phyloP scores from a whole-genome alignment of 1,284 basidiomycete genomes.

The Rhodotorula sp. region DNA sequence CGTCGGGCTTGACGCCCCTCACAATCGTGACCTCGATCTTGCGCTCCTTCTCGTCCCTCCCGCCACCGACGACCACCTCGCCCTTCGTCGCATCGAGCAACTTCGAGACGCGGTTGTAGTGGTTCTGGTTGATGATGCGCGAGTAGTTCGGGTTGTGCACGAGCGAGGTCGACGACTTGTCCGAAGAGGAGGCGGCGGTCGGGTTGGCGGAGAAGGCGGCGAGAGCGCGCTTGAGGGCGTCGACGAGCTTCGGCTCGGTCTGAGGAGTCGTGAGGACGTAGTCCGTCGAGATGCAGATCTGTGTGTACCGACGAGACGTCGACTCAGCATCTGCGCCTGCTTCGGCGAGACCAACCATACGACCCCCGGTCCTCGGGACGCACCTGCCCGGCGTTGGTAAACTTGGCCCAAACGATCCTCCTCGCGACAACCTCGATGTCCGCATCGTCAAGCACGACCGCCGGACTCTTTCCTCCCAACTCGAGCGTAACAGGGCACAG shows the following conservation, averaged over 20 bases:
- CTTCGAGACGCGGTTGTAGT: constrained; percentile 48
- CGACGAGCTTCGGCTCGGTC: constrained; percentile 32
- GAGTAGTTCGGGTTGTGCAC: constrained; percentile 41
- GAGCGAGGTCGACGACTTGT: constrained; percentile 7
- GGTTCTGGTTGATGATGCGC: constrained; percentile 48
- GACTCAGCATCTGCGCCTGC: too few relatives aligned
- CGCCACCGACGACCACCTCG: constrained; percentile 47
- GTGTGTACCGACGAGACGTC: not conserved
- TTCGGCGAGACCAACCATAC: too few relatives aligned
- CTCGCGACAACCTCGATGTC: constrained; percentile 48
- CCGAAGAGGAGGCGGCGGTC: not conserved
- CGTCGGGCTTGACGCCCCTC: constrained; percentile 45
- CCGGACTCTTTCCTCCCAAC: constrained; percentile 52
- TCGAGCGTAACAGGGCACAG: constrained; percentile 46
- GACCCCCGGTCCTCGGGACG: constrained; percentile 13
- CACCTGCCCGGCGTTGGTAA: constrained; percentile 50
- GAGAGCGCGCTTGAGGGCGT: constrained; percentile 24
- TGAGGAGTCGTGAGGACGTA: constrained; percentile 31
- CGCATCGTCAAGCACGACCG: constrained; percentile 50
- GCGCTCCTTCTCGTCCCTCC: constrained; percentile 30
- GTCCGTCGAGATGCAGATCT: constrained; percentile 41
- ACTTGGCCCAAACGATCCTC: constrained; percentile 51
- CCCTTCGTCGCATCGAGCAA: constrained; percentile 48
- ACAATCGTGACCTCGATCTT: constrained; percentile 49
- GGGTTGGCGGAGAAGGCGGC: constrained; percentile 18